Evolutionary conservation across 805 yeast species (phyloP), one percentile per base, ranked within the genome.

Genomic region (Ogataea trehalophila): DNA sequence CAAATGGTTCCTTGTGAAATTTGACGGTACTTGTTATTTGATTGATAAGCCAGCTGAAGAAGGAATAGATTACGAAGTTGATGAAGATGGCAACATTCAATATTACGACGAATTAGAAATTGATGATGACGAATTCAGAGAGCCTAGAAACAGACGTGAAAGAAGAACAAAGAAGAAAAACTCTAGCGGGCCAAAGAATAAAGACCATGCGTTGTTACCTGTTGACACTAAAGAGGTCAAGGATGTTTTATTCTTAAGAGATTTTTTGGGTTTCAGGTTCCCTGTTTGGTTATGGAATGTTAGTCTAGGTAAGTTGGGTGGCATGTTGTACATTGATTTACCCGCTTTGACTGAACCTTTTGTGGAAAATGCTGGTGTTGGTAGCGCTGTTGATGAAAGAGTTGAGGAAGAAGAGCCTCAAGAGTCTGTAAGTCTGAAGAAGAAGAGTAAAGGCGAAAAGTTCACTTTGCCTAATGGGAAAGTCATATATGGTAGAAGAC

Each of bases 381-480:
- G 14, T n/a, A 35, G 31, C 31, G 40, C 20, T 29, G 48, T 44
- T 43, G 23, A 40, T 33, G 47, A 33, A 40, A 49, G 44, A 16
- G 23, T 6, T 8, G 20, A 23, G 44, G 35, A 36, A 9, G 33
- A 33, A 40, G 38, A 29, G 34, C 22, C 37, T 9, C 39, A 43
- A 40, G 44, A n/a, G 16, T 16, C 35, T 38, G 23, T 40, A 23
- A 36, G 43, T 37, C 49, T 69, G 36, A 42, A 68, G 58, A 63
- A 66, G 43, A 58, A 55, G 17, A 67, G 59, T 22, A 65, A 61
- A 43, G 79, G 77, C 9, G 73, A 73, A 47, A 76, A 72, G 52
- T 62, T 69, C 40, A 78, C 71, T 43, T 67, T 82, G 49, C 84
- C 85, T 9, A 82, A 81, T 57, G 87, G 87, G 1, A 81, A 81